Percentiles rank a stretch among this genome's conserved stretches.
Evolutionary conservation across 1,284 basidiomycete genomes (phyloP).

Genomic region (Ceratobasidium sp.): DNA sequence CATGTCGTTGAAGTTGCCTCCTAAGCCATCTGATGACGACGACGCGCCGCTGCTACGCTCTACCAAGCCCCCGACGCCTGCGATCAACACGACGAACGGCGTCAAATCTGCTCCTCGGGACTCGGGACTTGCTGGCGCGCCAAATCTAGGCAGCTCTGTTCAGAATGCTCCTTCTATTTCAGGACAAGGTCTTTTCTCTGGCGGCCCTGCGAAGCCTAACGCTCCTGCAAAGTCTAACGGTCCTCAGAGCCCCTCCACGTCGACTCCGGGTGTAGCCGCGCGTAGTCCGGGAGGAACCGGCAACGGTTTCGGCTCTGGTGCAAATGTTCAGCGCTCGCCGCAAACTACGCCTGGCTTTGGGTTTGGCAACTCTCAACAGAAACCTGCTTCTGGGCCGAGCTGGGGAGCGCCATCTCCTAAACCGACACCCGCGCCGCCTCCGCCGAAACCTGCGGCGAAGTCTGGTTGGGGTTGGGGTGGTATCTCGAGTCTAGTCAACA

Average conservation of each 20-base stretch:
- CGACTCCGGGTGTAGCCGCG: conserved; percentile 12
- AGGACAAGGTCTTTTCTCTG: conserved; percentile 2
- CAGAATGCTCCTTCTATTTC: background rate
- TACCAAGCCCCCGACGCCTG: background rate
- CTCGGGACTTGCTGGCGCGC: background rate
- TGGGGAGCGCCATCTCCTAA: background rate
- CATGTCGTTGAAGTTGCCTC: background rate
- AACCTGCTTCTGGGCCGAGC: background rate
- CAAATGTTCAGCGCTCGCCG: background rate
- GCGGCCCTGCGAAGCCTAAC: background rate
- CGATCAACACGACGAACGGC: conserved; percentile 9
- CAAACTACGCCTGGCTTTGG: background rate
- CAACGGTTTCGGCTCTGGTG: background rate
- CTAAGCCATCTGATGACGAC: conserved; percentile 17
- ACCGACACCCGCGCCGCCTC: background rate
- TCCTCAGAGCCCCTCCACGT: background rate
- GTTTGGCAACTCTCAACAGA: conserved; percentile 15
- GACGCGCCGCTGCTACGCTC: background rate
- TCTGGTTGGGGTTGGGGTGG: conserved; percentile 1
- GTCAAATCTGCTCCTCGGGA: background rate
- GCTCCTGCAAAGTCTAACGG: background rate
- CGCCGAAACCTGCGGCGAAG: background rate
- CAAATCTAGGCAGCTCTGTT: background rate
- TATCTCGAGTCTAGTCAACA: background rate
- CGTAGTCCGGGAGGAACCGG: conserved; percentile 7